Percentiles rank a stretch among this genome's conserved stretches.
These are phyloP conservation scores for Solanum chacoense DNA, from an alignment of 305 asterid species.

Conservation along the genomic window DNA sequence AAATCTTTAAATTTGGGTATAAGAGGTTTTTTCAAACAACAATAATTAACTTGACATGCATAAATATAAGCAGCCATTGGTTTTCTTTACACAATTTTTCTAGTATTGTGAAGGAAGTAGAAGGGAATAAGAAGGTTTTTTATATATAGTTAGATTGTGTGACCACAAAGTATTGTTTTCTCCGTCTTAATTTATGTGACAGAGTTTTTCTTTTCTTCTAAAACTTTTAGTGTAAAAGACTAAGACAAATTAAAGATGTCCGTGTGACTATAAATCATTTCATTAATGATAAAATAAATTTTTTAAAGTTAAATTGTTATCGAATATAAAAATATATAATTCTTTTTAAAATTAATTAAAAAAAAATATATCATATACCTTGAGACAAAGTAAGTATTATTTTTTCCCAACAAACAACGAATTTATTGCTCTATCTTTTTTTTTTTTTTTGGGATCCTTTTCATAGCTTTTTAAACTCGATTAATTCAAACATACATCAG, in stretches of 20 bases:
- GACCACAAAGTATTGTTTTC: background rate
- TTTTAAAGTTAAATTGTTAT: background rate
- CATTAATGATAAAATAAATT: too few species aligned
- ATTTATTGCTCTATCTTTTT: background rate
- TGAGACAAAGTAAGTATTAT: background rate
- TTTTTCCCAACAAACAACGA: background rate
- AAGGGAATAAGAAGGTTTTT: background rate
- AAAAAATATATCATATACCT: background rate
- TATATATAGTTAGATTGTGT: too few species aligned
- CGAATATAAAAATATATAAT: background rate
- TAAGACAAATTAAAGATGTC: too few species aligned
- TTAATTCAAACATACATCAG: too few species aligned
- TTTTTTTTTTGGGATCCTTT: too few species aligned
- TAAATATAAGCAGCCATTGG: background rate
- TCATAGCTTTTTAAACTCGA: background rate
- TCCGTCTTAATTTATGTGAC: too few species aligned
- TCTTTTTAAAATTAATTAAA: background rate
- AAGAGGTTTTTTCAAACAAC: background rate
- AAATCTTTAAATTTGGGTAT: too few species aligned
- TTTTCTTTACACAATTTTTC: background rate
- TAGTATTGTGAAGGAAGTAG: background rate
- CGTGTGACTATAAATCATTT: background rate
- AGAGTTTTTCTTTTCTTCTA: too few species aligned
- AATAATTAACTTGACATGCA: constrained; percentile 5
- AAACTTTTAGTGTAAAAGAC: background rate